Evolutionary conservation across 768 basidiomycete genomes (phyloP).

Genomic region (Chalciporus chontae): DNA sequence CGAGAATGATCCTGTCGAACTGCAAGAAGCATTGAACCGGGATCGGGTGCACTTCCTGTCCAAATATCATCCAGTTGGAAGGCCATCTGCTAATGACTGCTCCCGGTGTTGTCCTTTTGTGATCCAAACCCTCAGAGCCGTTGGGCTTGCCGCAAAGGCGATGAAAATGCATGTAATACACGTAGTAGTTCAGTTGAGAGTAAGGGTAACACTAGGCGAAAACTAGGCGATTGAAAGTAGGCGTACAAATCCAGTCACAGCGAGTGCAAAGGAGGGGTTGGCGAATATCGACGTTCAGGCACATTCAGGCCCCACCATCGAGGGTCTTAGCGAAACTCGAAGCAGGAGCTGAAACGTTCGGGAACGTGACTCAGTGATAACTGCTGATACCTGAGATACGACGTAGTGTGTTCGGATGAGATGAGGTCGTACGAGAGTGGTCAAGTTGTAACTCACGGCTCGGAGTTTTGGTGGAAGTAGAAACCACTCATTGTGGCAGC

Average conservation of each 20-base stretch:
- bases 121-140: background rate
- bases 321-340: slow-evolving; percentile 74
- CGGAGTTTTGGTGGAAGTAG: slow-evolving; percentile 92
- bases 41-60: too few species aligned
- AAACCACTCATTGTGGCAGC: slow-evolving; percentile 83
- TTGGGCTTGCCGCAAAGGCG: slow-evolving; percentile 8
- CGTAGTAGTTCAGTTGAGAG: background rate
- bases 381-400: slow-evolving; percentile 73
- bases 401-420: slow-evolving; percentile 4
- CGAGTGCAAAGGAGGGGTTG: background rate
- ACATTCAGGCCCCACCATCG: slow-evolving; percentile 3
- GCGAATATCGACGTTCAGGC: slow-evolving; percentile 1
- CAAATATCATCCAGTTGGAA: too few species aligned
- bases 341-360: slow-evolving; percentile 67
- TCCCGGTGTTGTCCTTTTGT: background rate
- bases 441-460: slow-evolving; percentile 64
- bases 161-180: slow-evolving; percentile 8
- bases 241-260: slow-evolving; percentile 11
- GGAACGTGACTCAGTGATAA: slow-evolving; percentile 78
- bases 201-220: slow-evolving; percentile 18
- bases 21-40: too few species aligned
- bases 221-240: slow-evolving; percentile 12
- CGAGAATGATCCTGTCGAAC: too few species aligned
- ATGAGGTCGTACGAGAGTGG: background rate
- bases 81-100: too few species aligned